Conservation (phyloP, 441 rosid species). For the Lepidium campestre region DNA sequence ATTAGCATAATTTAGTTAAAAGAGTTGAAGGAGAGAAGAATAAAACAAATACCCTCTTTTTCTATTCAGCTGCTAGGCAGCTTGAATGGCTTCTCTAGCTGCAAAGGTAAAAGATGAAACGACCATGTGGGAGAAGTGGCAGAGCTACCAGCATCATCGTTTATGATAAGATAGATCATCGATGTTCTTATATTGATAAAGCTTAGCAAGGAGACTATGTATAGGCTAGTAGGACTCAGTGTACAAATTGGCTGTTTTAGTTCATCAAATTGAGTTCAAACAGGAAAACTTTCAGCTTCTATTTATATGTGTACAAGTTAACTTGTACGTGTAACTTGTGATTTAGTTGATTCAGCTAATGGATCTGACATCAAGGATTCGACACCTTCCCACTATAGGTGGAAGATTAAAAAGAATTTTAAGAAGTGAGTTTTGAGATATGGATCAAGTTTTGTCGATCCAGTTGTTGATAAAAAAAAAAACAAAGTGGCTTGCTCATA, state of each 20-base stretch:
- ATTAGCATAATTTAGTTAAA: too few relatives aligned
- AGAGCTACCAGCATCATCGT: constrained; percentile 46
- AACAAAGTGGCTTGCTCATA: too few relatives aligned
- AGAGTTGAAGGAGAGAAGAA: too few relatives aligned
- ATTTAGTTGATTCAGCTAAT: too few relatives aligned
- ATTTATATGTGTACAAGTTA: background rate
- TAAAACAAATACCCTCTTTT: too few relatives aligned
- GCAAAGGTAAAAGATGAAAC: constrained; percentile 29
- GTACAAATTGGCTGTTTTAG: constrained; percentile 37
- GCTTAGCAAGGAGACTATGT: constrained; percentile 55
- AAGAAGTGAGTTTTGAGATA: too few relatives aligned
- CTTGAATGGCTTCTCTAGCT: constrained; percentile 32
- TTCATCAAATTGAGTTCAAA: constrained; percentile 26
- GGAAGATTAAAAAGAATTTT: too few relatives aligned
- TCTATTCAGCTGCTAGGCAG: too few relatives aligned
- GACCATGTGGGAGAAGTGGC: constrained; percentile 23
- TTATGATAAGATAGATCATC: constrained; percentile 49
- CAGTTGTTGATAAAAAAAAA: too few relatives aligned
- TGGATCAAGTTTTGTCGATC: too few relatives aligned
- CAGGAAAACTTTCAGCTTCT: background rate
- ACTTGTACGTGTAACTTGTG: background rate
- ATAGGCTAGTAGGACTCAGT: constrained; percentile 61
- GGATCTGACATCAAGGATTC: too few relatives aligned
- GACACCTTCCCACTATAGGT: too few relatives aligned
- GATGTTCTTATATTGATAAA: constrained; percentile 39